Evolutionary conservation across 2,329 filamentous ascomycete species (phyloP).

Genomic region (Lomentospora prolificans): DNA sequence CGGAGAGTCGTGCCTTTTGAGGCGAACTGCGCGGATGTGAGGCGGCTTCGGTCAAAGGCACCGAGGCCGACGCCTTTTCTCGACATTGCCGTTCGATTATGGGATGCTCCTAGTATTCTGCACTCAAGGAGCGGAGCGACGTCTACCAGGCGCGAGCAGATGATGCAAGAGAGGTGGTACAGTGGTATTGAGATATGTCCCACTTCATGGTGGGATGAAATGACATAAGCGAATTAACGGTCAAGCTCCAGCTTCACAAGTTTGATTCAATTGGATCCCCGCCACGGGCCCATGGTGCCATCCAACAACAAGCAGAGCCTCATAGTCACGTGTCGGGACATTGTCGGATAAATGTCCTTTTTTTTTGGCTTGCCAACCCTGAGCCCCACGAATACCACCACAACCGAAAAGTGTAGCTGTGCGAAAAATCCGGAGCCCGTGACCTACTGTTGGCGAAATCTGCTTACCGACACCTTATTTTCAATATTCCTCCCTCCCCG

Average conservation of each 20-base stretch:
- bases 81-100: constrained; percentile 36
- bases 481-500: constrained; percentile 10
- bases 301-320: background rate
- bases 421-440: constrained; percentile 5
- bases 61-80: constrained; percentile 83
- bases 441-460: constrained; percentile 5
- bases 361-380: constrained; percentile 5
- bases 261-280: too few relatives aligned
- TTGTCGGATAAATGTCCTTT: background rate
- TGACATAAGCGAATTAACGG: background rate
- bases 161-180: background rate
- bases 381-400: constrained; percentile 6
- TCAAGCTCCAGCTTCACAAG: background rate
- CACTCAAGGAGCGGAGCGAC: too few relatives aligned
- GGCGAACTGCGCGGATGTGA: constrained; percentile 82
- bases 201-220: background rate
- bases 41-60: constrained; percentile 75
- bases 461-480: constrained; percentile 8
- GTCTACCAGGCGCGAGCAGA: background rate
- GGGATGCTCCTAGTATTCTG: background rate
- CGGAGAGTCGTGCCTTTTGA: constrained; percentile 83
- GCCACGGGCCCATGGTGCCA: background rate
- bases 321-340: constrained; percentile 6
- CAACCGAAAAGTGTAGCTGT: constrained; percentile 5
- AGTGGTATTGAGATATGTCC: too few relatives aligned